Percentiles rank a stretch among this genome's conserved stretches.
Conservation (phyloP, 768 basidiomycete genomes). For the Xanthoconium stramineum region DNA sequence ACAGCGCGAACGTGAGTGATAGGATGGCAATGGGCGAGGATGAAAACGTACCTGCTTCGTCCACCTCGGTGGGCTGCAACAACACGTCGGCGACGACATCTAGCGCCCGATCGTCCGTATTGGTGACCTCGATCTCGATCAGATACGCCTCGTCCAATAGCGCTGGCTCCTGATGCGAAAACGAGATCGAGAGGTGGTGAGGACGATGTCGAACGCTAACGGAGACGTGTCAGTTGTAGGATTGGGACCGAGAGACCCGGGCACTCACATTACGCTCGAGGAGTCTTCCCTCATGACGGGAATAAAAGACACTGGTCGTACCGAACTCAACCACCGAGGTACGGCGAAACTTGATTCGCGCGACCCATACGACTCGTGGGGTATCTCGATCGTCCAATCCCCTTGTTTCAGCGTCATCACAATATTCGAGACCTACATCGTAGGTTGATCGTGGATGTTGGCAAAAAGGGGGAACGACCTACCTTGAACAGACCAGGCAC, state of each 20-base stretch:
- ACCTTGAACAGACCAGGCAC: constrained; percentile 54
- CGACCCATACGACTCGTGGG: constrained; percentile 42
- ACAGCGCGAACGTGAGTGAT: background rate
- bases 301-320: constrained; percentile 52
- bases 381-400: constrained; percentile 66
- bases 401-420: constrained; percentile 54
- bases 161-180: constrained; percentile 65
- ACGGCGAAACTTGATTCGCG: constrained; percentile 30
- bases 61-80: constrained; percentile 76
- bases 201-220: constrained; percentile 60
- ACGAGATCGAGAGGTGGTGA: constrained; percentile 51
- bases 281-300: constrained; percentile 46
- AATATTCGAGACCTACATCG: constrained; percentile 40
- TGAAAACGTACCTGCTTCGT: constrained; percentile 58
- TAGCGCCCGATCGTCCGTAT: constrained; percentile 66
- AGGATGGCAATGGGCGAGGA: background rate
- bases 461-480: constrained; percentile 16
- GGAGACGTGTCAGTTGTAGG: background rate
- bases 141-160: constrained; percentile 81
- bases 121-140: constrained; percentile 66
- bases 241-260: too few relatives aligned
- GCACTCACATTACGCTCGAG: constrained; percentile 47
- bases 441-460: background rate
- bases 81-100: constrained; percentile 71
- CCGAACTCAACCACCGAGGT: constrained; percentile 57